Percentiles rank a stretch among this genome's conserved stretches.
phyloP scores from a whole-genome alignment of 2,329 filamentous ascomycete species.

The Chrysoporthe austroafricana region DNA sequence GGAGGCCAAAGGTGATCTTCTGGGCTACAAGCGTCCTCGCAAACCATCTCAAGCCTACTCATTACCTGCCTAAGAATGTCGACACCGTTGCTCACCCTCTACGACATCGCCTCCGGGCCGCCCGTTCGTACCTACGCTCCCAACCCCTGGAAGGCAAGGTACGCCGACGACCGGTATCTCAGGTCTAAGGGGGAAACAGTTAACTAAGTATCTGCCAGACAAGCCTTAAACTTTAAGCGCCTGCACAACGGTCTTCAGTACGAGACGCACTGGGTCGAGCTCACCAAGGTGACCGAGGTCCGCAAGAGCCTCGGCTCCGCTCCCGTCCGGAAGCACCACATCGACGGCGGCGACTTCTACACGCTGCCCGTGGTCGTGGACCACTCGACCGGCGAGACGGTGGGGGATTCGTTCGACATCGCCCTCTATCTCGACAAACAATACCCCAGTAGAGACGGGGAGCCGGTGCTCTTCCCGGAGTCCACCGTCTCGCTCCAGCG shows the following conservation, averaged over 20 bases:
- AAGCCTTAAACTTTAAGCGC: slow-evolving; percentile 48
- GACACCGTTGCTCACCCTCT: slow-evolving; percentile 39
- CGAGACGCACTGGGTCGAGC: slow-evolving; percentile 50
- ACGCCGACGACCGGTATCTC: slow-evolving; percentile 9
- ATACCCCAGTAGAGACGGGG: slow-evolving; percentile 44
- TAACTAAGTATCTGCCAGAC: slow-evolving; percentile 24
- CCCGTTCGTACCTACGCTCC: slow-evolving; percentile 36
- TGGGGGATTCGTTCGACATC: slow-evolving; percentile 71
- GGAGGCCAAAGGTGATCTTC: neutral
- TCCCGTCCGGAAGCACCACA: slow-evolving; percentile 54
- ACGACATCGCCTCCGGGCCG: slow-evolving; percentile 46
- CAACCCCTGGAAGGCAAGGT: slow-evolving; percentile 41
- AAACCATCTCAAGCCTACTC: neutral
- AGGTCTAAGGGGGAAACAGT: neutral
- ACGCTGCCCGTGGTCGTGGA: slow-evolving; percentile 22
- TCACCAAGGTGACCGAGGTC: slow-evolving; percentile 55
- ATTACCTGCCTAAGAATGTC: slow-evolving; percentile 21
- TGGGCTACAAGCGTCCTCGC: neutral
- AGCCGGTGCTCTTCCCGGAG: slow-evolving; percentile 28
- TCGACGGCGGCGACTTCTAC: slow-evolving; percentile 52
- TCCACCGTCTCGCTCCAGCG: slow-evolving; percentile 1
- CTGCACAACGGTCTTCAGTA: slow-evolving; percentile 33
- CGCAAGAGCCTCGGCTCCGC: slow-evolving; percentile 51
- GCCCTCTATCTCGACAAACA: slow-evolving; percentile 60
- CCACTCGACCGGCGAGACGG: slow-evolving; percentile 28